Evolutionary conservation across 139 green algal species (phyloP).

Genomic region (Diplosphaera chodatii): DNA sequence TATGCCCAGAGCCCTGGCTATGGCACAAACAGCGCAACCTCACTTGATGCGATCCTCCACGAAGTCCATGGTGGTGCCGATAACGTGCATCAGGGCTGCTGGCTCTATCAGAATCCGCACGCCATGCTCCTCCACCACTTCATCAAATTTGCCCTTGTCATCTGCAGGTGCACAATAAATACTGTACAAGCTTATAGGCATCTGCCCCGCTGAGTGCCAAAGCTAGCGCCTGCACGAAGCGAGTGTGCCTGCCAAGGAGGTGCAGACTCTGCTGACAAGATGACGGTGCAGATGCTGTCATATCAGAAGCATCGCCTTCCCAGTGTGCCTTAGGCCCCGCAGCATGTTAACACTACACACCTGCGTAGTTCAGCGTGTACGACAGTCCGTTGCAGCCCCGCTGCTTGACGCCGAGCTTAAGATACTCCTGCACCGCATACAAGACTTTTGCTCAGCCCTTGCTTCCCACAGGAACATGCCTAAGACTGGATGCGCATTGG

Average conservation of each 20-base stretch:
- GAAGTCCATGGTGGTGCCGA: constrained; percentile 97
- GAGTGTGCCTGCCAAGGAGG: no score
- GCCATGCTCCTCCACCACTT: constrained; percentile 87
- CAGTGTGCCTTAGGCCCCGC: neutral
- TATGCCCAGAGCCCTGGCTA: neutral
- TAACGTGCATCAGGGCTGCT: constrained; percentile 90
- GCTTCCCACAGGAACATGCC: no score
- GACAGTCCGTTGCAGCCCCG: constrained; percentile 93
- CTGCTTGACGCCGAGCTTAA: constrained; percentile 87
- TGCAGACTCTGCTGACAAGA: no score
- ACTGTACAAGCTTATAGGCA: no score
- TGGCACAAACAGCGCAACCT: neutral
- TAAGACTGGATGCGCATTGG: no score
- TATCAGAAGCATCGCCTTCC: no score
- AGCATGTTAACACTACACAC: constrained; percentile 16
- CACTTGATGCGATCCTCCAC: constrained; percentile 82
- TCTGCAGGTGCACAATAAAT: no score
- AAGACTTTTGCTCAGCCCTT: no score
- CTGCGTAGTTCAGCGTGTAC: constrained; percentile 97
- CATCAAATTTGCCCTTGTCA: constrained; percentile 87
- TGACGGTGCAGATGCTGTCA: no score
- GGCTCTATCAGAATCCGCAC: constrained; percentile 90
- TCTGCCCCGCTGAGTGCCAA: no score
- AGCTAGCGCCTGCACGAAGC: no score
- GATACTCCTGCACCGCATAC: constrained; percentile 79